Conservation (phyloP, 306 rosid genomes). For the Erythrophleum fordii region DNA sequence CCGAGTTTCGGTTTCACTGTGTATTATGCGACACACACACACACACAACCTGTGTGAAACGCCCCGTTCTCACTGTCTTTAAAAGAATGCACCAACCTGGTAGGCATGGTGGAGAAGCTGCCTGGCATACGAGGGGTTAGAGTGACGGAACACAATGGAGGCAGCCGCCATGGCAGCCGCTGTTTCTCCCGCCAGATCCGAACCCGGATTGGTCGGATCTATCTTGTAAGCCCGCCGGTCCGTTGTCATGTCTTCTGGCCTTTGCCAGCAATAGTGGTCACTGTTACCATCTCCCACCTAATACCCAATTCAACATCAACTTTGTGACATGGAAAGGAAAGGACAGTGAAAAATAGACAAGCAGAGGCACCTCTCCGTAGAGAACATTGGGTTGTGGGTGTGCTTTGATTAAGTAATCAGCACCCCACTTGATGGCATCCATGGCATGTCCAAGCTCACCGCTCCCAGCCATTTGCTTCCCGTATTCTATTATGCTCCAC, state of each 20-base stretch:
- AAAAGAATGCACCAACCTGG: too few relatives aligned
- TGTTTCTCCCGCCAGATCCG: constrained; percentile 98
- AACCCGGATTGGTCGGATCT: constrained; percentile 92
- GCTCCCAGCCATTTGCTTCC: constrained; percentile 71
- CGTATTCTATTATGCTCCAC: constrained; percentile 92
- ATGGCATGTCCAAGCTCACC: constrained; percentile 92
- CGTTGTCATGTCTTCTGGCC: constrained; percentile 99
- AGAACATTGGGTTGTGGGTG: constrained; percentile 88
- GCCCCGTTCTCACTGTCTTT: too few relatives aligned
- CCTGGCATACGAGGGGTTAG: constrained; percentile 77
- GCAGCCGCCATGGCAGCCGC: constrained; percentile 99
- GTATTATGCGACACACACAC: too few relatives aligned
- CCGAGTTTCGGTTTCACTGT: too few relatives aligned
- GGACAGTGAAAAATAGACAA: too few relatives aligned
- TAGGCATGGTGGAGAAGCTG: constrained; percentile 83
- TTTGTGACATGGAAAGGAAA: too few relatives aligned
- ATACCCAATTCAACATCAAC: constrained; percentile 4
- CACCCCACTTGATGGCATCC: constrained; percentile 96
- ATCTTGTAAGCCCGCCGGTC: constrained; percentile 90
- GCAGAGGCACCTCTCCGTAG: constrained; percentile 93
- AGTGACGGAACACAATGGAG: constrained; percentile 85
- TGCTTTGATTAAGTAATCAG: constrained; percentile 92
- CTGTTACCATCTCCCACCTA: constrained; percentile 98
- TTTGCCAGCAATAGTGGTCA: constrained; percentile 99
- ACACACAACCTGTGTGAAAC: too few relatives aligned